Percentiles rank a stretch among this genome's conserved stretches.
Conservation (phyloP, 129 eudicot genomes). For the Cynara cardunculus region DNA sequence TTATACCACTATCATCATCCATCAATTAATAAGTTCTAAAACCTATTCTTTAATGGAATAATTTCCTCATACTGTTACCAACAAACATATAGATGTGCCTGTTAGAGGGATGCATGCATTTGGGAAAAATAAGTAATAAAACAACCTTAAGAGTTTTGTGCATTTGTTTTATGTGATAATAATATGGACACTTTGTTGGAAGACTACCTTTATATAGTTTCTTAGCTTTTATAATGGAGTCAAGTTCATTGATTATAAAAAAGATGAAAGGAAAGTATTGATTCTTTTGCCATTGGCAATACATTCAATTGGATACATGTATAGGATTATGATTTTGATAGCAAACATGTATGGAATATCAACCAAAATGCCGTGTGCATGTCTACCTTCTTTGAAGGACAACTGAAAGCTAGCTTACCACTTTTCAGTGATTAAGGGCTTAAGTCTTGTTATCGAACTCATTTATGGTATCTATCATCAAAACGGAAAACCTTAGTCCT, state of each 20-base stretch:
- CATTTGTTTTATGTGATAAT: neutral
- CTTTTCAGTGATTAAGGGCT: neutral
- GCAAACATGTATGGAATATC: neutral
- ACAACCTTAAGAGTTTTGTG: neutral
- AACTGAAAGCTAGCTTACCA: neutral
- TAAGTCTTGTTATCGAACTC: neutral
- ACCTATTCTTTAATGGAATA: neutral
- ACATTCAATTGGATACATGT: neutral
- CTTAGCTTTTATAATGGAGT: neutral
- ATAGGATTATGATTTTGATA: neutral
- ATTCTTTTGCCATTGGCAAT: neutral
- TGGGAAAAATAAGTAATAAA: neutral
- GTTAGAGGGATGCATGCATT: slow-evolving; percentile 4
- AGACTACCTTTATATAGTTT: neutral
- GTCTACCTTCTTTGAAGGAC: slow-evolving; percentile 1
- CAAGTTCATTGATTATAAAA: neutral
- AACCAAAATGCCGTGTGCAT: neutral
- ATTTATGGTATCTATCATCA: neutral
- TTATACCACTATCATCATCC: neutral
- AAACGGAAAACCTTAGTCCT: neutral
- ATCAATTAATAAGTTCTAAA: neutral
- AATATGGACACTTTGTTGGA: neutral
- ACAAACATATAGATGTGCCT: neutral
- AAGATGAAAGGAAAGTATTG: neutral
- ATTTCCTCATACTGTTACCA: neutral